Evolutionary conservation across 202 grass and related monocot species (phyloP).

Genomic region (Panicum virgatum): DNA sequence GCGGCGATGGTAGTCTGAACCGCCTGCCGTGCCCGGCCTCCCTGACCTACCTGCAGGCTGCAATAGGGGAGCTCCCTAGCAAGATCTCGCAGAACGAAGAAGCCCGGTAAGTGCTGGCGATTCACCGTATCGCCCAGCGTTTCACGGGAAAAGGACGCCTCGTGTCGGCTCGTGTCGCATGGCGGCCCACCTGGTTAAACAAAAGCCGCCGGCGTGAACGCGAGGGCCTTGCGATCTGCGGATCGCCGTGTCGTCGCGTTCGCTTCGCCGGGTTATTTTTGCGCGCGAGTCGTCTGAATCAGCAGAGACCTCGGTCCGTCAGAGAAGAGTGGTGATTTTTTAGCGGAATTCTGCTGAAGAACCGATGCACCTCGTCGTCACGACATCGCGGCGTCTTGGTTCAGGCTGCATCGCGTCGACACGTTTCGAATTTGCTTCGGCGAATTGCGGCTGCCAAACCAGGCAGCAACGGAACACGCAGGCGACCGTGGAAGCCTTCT

Average conservation of each 20-base stretch:
- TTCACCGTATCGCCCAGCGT: not conserved
- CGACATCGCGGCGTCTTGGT: not conserved
- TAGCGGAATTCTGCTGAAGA: not conserved
- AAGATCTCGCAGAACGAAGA: slow-evolving; percentile 12
- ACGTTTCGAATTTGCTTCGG: not conserved
- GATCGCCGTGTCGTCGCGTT: not conserved
- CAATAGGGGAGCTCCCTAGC: not conserved
- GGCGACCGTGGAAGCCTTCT: no score
- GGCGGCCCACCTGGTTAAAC: not conserved
- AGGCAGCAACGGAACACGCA: no score
- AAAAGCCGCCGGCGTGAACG: not conserved
- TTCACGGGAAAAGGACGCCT: slow-evolving; percentile 2
- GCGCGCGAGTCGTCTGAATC: not conserved
- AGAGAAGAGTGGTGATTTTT: not conserved
- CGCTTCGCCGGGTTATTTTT: not conserved
- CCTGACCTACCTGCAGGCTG: not conserved
- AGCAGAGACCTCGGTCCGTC: not conserved
- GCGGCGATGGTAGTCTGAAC: not conserved
- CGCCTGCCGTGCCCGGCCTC: slow-evolving; percentile 21
- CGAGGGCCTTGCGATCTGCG: not conserved
- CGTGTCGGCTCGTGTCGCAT: no score
- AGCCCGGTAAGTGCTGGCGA: not conserved
- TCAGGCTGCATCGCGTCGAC: not conserved
- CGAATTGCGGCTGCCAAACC: not conserved
- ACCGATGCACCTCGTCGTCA: not conserved